A percentile compares a stretch with the other conserved stretches of the same genome.
Conservation (phyloP, 164 flowering plant genomes). For the Berberis vulgaris region DNA sequence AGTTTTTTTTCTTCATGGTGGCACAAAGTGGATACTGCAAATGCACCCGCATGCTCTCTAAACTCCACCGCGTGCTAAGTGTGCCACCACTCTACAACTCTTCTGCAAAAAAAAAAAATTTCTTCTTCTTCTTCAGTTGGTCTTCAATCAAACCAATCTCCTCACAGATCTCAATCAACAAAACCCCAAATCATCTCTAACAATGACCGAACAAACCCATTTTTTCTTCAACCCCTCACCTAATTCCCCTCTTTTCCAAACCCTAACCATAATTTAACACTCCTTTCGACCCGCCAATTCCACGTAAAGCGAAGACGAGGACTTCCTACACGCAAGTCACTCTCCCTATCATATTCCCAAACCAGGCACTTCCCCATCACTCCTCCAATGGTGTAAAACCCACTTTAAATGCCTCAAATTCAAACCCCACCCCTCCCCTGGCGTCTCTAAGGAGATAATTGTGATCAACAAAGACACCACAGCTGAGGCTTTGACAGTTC, state of each 20-base stretch:
- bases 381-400: conserved; percentile 2
- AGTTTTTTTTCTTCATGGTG: too few relatives aligned
- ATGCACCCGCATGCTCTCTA: too few relatives aligned
- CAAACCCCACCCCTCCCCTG: conserved; percentile 12
- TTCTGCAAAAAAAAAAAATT: too few relatives aligned
- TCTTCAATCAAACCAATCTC: too few relatives aligned
- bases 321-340: conserved; percentile 34
- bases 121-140: too few relatives aligned
- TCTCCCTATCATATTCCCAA: conserved; percentile 7
- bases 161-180: too few relatives aligned
- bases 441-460: conserved; percentile 71
- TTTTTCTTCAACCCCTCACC: conserved; percentile 11
- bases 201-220: conserved; percentile 14
- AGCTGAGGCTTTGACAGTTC: conserved; percentile 70
- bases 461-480: conserved; percentile 85
- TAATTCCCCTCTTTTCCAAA: conserved; percentile 20
- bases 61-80: too few relatives aligned
- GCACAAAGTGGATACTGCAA: too few relatives aligned
- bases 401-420: conserved; percentile 13
- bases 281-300: conserved; percentile 17
- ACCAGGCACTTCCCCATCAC: conserved; percentile 23
- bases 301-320: conserved; percentile 61
- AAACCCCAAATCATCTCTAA: too few relatives aligned
- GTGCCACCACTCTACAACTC: too few relatives aligned
- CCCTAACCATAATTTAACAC: conserved; percentile 16